These are phyloP conservation scores for Calonectria ilicicola DNA, from an alignment of 2,329 filamentous ascomycete genomes.

Conservation along the genomic window DNA sequence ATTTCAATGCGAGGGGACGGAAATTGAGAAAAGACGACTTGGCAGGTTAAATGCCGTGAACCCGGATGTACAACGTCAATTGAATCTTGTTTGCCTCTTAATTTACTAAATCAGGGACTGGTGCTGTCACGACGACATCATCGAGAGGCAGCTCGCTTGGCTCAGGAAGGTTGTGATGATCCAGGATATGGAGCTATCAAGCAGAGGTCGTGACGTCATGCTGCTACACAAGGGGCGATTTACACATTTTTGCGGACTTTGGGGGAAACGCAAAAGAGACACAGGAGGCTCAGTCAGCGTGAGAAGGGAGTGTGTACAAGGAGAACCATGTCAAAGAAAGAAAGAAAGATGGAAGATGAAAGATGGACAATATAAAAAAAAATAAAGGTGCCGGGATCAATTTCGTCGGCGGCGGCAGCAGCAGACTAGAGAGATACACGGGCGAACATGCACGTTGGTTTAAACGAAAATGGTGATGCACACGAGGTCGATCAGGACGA, in stretches of 20 bases:
- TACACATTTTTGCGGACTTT: not conserved
- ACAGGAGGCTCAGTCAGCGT: not conserved
- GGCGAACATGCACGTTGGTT: not conserved
- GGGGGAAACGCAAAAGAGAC: not conserved
- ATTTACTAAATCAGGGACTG: not conserved
- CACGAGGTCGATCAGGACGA: not conserved
- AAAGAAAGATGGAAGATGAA: too few species aligned
- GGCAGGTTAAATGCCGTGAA: not conserved
- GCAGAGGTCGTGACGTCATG: conserved; percentile 41
- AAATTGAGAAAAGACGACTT: not conserved
- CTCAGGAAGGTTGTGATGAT: conserved; percentile 2
- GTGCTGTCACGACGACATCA: conserved; percentile 41
- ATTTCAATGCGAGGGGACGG: not conserved
- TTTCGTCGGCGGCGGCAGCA: not conserved
- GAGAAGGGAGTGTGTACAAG: not conserved
- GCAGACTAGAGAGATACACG: not conserved
- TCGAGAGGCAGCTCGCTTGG: conserved; percentile 26
- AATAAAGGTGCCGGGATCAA: not conserved
- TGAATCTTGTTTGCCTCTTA: conserved; percentile 7
- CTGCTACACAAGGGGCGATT: conserved; percentile 13
- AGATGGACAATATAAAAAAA: not conserved
- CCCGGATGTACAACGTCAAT: conserved; percentile 12
- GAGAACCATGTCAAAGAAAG: too few species aligned
- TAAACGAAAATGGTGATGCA: conserved; percentile 4
- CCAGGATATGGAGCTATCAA: conserved; percentile 25